These are phyloP conservation scores for Durotheca rogersii DNA, from an alignment of 495 filamentous ascomycete genomes.

Conservation along the genomic window DNA sequence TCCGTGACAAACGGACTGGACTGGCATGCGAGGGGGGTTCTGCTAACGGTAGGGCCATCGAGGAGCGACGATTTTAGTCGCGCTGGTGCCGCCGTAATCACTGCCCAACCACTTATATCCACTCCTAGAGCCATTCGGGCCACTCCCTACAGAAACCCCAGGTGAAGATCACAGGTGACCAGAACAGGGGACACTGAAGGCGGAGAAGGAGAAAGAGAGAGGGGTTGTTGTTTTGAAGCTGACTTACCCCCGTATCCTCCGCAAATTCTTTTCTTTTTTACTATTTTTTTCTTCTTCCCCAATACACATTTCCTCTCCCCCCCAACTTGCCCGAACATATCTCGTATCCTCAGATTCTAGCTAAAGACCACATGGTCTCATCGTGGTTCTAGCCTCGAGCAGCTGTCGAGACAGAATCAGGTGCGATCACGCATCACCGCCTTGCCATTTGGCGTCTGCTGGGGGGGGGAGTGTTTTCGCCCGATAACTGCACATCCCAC, in stretches of 20 bases:
- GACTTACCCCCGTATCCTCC: background rate
- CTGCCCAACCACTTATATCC: constrained; percentile 27
- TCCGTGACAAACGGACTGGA: constrained; percentile 28
- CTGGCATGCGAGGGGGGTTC: constrained; percentile 31
- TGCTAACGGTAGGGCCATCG: constrained; percentile 14
- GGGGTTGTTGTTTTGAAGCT: background rate
- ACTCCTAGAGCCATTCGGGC: constrained; percentile 29
- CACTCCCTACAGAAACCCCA: constrained; percentile 24
- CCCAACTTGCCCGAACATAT: background rate
- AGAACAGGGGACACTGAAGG: constrained; percentile 5
- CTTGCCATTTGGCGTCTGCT: constrained; percentile 33
- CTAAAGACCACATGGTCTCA: constrained; percentile 12
- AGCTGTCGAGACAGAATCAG: constrained; percentile 17
- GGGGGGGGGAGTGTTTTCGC: constrained; percentile 38
- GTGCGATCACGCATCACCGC: constrained; percentile 33
- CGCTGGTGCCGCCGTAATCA: constrained; percentile 32
- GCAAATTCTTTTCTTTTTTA: background rate
- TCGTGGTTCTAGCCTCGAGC: constrained; percentile 15
- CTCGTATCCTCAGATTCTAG: background rate
- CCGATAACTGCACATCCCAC: constrained; percentile 37
- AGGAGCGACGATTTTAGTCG: constrained; percentile 24
- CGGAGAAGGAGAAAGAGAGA: constrained; percentile 3
- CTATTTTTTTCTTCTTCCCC: constrained; percentile 16
- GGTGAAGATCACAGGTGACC: constrained; percentile 31
- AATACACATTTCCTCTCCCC: constrained; percentile 12